Percentiles rank a stretch among this genome's conserved stretches.
phyloP scores from a whole-genome alignment of 805 yeast species.

The Millerozyma miso region DNA sequence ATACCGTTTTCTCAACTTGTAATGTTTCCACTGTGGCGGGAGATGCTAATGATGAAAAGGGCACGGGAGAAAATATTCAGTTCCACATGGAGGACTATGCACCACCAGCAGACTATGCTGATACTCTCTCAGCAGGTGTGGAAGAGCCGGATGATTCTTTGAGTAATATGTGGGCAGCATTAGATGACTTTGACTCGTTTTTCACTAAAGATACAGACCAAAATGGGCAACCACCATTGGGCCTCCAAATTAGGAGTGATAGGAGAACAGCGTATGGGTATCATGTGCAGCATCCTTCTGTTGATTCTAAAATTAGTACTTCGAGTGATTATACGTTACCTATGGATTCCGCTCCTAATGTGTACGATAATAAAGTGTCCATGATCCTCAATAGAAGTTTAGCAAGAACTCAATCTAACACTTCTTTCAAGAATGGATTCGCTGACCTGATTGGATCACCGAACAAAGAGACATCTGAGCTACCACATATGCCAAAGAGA shows the following conservation, averaged over 20 bases:
- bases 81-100: slow-evolving; percentile 61
- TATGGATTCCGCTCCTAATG: slow-evolving; percentile 70
- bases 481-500: slow-evolving; percentile 18
- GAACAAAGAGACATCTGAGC: neutral
- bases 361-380: slow-evolving; percentile 76
- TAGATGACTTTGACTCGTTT: slow-evolving; percentile 84
- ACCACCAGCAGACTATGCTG: slow-evolving; percentile 34
- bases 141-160: slow-evolving; percentile 71
- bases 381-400: slow-evolving; percentile 68
- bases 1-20: slow-evolving; percentile 91
- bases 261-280: slow-evolving; percentile 12
- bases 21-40: slow-evolving; percentile 35
- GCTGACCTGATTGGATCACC: slow-evolving; percentile 43
- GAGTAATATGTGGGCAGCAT: slow-evolving; percentile 88
- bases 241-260: neutral
- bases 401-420: slow-evolving; percentile 68
- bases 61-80: slow-evolving; percentile 38
- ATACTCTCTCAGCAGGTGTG: slow-evolving; percentile 44
- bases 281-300: slow-evolving; percentile 49
- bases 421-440: slow-evolving; percentile 71
- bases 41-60: slow-evolving; percentile 21
- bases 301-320: slow-evolving; percentile 52
- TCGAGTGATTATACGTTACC: slow-evolving; percentile 42
- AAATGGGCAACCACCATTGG: slow-evolving; percentile 7
- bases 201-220: slow-evolving; percentile 52